Base-by-base conservation (phyloP, 495 filamentous ascomycete species). In the Letharia columbiana region DNA sequence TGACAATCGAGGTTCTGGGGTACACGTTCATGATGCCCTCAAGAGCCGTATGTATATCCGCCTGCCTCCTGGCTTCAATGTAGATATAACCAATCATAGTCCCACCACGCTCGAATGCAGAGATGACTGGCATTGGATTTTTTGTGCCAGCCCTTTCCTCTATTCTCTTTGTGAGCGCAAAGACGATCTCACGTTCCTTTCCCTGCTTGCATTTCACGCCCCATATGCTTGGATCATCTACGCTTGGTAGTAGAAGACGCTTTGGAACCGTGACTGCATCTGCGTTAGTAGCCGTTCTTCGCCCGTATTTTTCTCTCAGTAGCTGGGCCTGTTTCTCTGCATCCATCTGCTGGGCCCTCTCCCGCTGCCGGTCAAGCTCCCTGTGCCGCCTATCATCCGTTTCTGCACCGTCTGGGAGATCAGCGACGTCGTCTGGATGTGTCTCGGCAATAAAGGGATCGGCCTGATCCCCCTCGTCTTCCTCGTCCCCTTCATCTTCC, bases 171-270 rank as follows among this genome's bases (percentile, higher is more conserved):
- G 89, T 88, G 70, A 98, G 88, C 33, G 85, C 83, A 71, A 89
- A 89, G 40, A 99, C 80, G 33, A 96, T 87, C 70, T 98, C 94
- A 52, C 87, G 83, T 77, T 99, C 95, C 77, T 98, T 98, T 58
- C 92, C 92, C 64, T 90, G 89, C 73, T 95, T 96, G 78, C 91
- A 96, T 69, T 88, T 89, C 57, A 95, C 87, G 68, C 88, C 92
- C 91, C 91, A 99, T 71, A 99, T 97, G 68, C 89, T 91, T 12
- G 94, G 95, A 73, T 98, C 95, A 52, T 97, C 88, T 18, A 96
- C 91, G 71, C 90, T 92, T 11, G 95, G 95, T 15, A 97, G 84
- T n/a, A 97, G 79, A 28, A 96, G 79, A 57, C 91, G 84, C 71
- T 91, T 89, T n/a, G 92, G 91, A 6, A 96, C 86, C 31, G 92